phyloP scores from a whole-genome alignment of 257 asterid species.

The Rhazya stricta region DNA sequence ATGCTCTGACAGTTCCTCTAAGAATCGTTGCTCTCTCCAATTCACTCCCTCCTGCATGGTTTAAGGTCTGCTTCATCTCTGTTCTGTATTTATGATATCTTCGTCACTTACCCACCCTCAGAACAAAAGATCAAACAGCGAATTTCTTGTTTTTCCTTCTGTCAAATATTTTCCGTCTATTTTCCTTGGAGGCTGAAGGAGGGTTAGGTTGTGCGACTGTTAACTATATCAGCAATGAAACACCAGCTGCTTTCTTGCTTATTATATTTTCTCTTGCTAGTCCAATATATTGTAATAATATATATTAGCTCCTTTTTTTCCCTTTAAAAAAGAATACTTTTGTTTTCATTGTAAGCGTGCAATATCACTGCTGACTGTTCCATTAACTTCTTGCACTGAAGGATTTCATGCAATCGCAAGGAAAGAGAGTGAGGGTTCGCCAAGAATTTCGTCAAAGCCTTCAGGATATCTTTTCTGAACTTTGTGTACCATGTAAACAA shows the following conservation, averaged over 20 bases:
- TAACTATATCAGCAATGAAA: neutral
- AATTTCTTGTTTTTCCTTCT: neutral
- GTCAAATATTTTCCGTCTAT: neutral
- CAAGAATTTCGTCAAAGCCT: slow-evolving; percentile 68
- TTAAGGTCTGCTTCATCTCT: slow-evolving; percentile 45
- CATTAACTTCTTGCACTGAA: slow-evolving; percentile 25
- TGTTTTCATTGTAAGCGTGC: neutral
- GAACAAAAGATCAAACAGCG: neutral
- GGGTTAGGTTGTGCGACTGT: neutral
- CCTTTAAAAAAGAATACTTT: too few relatives aligned
- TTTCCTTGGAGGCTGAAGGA: neutral
- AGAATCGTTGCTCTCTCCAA: slow-evolving; percentile 71
- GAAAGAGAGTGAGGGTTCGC: slow-evolving; percentile 61
- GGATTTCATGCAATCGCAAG: slow-evolving; percentile 82
- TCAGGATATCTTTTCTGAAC: slow-evolving; percentile 60
- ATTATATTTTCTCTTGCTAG: neutral
- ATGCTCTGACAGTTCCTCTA: slow-evolving; percentile 71
- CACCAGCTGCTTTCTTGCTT: neutral
- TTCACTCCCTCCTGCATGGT: slow-evolving; percentile 81
- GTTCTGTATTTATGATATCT: neutral
- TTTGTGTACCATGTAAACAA: slow-evolving; percentile 39
- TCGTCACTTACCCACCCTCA: neutral
- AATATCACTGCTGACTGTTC: neutral
- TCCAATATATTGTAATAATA: neutral
- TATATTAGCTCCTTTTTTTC: neutral